Conservation (phyloP, 2,329 filamentous ascomycete genomes). For the Alternaria rosae region DNA sequence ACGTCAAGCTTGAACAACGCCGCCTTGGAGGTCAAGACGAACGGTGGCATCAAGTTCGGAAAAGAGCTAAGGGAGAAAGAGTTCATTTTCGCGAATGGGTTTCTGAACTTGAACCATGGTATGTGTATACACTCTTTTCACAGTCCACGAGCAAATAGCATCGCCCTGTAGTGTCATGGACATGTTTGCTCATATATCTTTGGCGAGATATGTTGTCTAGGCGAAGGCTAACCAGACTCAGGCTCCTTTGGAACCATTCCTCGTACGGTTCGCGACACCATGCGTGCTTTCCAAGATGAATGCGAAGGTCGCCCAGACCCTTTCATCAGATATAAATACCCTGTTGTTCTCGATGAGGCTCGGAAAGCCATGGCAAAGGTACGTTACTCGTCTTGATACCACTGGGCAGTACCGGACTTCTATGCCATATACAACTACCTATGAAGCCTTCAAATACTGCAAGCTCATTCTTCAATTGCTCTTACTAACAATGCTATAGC, state of each 20-base stretch:
- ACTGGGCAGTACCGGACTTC: too few relatives aligned
- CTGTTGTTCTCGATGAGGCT: slow-evolving; percentile 67
- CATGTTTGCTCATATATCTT: neutral
- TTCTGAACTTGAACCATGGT: slow-evolving; percentile 82
- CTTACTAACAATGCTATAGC: slow-evolving; percentile 26
- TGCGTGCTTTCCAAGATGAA: slow-evolving; percentile 70
- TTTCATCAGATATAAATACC: slow-evolving; percentile 76
- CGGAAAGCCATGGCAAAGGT: slow-evolving; percentile 64
- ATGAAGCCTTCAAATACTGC: neutral
- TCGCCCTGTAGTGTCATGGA: neutral
- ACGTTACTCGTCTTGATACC: neutral
- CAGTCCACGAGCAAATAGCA: neutral
- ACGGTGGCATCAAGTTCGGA: slow-evolving; percentile 55
- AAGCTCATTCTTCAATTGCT: neutral
- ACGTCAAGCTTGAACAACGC: slow-evolving; percentile 10
- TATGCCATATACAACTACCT: neutral
- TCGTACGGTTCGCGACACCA: slow-evolving; percentile 63
- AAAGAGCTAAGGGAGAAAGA: slow-evolving; percentile 63
- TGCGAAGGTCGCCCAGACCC: slow-evolving; percentile 74
- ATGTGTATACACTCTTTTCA: slow-evolving; percentile 20
- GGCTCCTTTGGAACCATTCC: slow-evolving; percentile 85
- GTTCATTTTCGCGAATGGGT: slow-evolving; percentile 74
- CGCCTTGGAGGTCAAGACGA: slow-evolving; percentile 24
- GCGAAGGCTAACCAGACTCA: slow-evolving; percentile 7
- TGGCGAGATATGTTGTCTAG: neutral